A percentile compares a stretch with the other conserved stretches of the same genome.
Evolutionary conservation across 139 green algal genomes (phyloP).

Genomic region (Micractinium conductrix): DNA sequence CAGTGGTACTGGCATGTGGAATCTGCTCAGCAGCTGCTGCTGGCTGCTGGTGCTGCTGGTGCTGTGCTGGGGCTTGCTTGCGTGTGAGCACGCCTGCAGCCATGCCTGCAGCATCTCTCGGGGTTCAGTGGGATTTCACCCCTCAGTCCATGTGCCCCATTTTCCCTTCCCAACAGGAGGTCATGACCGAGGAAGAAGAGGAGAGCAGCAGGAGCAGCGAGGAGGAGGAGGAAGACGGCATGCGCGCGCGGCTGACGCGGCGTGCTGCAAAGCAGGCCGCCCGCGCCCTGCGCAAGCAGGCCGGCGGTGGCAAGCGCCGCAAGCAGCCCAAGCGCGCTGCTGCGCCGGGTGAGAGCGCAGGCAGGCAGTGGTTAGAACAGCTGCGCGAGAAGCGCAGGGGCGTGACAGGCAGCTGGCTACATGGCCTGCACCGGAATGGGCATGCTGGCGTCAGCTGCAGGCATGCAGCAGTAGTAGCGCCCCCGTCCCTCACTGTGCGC

Average conservation of each 20-base stretch:
- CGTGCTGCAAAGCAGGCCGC: constrained; percentile 10
- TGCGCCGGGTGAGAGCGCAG: background rate
- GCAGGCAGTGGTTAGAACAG: too few relatives aligned
- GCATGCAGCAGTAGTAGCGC: too few relatives aligned
- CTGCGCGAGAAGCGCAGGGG: too few relatives aligned
- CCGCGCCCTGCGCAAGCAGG: constrained; percentile 15
- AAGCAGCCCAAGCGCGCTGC: constrained; percentile 9
- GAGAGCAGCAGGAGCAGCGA: background rate
- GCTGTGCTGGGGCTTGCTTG: background rate
- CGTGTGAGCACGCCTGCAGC: background rate
- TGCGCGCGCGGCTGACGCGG: constrained; percentile 5
- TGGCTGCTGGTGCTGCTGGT: background rate
- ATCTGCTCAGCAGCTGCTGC: background rate
- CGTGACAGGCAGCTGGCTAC: background rate
- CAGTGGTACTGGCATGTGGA: background rate
- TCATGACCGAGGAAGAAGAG: constrained; percentile 27
- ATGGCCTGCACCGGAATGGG: background rate
- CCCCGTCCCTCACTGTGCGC: too few relatives aligned
- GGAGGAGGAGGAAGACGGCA: constrained; percentile 3
- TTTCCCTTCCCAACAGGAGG: background rate
- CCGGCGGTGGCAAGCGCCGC: constrained; percentile 17
- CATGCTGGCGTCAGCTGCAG: too few relatives aligned
- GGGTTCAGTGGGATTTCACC: too few relatives aligned
- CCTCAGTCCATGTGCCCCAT: too few relatives aligned
- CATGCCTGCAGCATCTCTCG: background rate